Conservation (phyloP, 1,139 yeast species). For the Nakaseomyces kungkrabaensis region DNA sequence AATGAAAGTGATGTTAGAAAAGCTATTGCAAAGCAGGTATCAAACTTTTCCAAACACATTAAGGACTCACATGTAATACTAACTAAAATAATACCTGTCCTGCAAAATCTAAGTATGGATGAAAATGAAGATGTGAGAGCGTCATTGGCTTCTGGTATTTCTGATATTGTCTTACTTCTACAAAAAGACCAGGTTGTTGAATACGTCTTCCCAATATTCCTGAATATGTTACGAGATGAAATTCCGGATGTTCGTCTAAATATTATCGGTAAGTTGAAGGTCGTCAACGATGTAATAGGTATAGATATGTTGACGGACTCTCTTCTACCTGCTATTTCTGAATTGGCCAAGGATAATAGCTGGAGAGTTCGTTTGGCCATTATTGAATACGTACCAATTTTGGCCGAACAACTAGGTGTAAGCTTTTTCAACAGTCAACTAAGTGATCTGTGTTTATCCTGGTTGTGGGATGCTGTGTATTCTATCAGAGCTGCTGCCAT, state of each 20-base stretch:
- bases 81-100: conserved; percentile 70
- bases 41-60: conserved; percentile 59
- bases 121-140: conserved; percentile 90
- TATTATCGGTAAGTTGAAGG: conserved; percentile 82
- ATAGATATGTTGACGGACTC: conserved; percentile 79
- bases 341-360: conserved; percentile 89
- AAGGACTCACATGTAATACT: conserved; percentile 42
- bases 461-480: conserved; percentile 97
- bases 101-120: conserved; percentile 77
- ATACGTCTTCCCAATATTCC: conserved; percentile 73
- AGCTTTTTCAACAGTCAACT: conserved; percentile 87
- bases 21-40: conserved; percentile 86
- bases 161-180: conserved; percentile 77
- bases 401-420: conserved; percentile 93
- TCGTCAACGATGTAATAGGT: conserved; percentile 91
- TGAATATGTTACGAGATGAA: conserved; percentile 92
- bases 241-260: conserved; percentile 93
- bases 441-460: conserved; percentile 82
- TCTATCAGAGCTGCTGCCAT: conserved; percentile 97
- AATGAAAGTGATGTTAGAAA: conserved; percentile 95
- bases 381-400: conserved; percentile 88
- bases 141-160: conserved; percentile 79
- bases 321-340: conserved; percentile 89
- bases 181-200: conserved; percentile 81
- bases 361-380: conserved; percentile 98